Base-by-base conservation (phyloP, 2,329 filamentous ascomycete species). In the Coleophoma crateriformis region DNA sequence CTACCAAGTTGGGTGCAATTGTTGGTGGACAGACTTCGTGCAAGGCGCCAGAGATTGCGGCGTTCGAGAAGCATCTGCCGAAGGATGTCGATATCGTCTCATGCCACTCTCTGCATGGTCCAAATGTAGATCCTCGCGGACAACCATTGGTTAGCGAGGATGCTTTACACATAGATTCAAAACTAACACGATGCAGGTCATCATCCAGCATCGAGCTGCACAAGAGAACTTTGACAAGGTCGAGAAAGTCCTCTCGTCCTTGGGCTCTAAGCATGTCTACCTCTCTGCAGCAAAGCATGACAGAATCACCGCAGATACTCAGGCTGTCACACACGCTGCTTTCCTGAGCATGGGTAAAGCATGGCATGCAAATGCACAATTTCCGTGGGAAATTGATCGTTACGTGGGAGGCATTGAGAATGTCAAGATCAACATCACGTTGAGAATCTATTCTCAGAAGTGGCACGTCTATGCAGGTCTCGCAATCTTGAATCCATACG, bases 381-480 rank as follows among this genome's bases (percentile, higher is more conserved):
- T 97, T 62, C 94, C 95, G 0, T 99, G 94, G 94, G 92, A 97
- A 62, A 84, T 92, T 43, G 83, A 85, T n/a, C 90, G 94, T 55
- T 99, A 97, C 69, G 83, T 96, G 4, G 94, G 94, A 51, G 95
- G 94, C 47, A 95, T 99, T 62, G 94, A 99, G 70, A 99, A 99
- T 68, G 92, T 97, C 61, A 99, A 99, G 73, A 96, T 97, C 74
- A 99, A 99, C 72, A 84, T 97, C 59, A 97, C 90, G 59, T 75
- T 99, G 58, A 90, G 94, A 60, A 97, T 99, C 71, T 99, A 97
- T 73, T 85, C 87, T 52, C 95, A 96, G 69, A 99, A 97, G 70
- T 99, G 95, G 95, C 95, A 99, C 73, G 94, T 99, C 50, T 99
- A 99, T 68, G 94, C 94, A 17, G 94, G 94, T 0, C 84, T 99